phyloP scores from a whole-genome alignment of 768 basidiomycete species.

The Boletus sp. region DNA sequence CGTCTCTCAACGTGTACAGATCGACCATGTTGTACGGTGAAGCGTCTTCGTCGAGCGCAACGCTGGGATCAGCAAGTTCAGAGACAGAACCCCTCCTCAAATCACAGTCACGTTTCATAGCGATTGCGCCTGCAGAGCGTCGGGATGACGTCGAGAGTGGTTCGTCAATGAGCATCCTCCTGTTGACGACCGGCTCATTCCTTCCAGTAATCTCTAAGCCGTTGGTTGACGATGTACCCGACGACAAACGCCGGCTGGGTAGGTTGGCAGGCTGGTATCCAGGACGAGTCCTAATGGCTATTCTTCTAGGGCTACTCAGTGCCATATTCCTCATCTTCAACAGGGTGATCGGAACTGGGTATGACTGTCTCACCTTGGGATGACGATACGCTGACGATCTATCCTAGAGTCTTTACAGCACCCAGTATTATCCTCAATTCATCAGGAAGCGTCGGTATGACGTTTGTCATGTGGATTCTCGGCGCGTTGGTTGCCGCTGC shows the following conservation, averaged over 20 bases:
- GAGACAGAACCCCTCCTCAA: constrained; percentile 24
- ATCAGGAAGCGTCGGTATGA: constrained; percentile 67
- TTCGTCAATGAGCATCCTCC: constrained; percentile 1
- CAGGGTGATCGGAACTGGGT: constrained; percentile 74
- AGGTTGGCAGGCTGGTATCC: constrained; percentile 9
- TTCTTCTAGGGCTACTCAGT: constrained; percentile 34
- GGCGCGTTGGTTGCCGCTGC: constrained; percentile 62
- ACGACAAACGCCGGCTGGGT: constrained; percentile 51
- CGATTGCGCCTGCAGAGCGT: neutral
- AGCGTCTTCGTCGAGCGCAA: neutral
- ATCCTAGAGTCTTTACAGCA: constrained; percentile 61
- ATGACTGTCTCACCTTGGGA: neutral
- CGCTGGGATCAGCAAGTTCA: neutral
- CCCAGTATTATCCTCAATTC: constrained; percentile 64
- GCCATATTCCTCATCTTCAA: constrained; percentile 71
- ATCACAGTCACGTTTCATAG: neutral
- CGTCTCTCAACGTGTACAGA: neutral
- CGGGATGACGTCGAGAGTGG: constrained; percentile 9
- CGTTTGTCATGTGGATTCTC: constrained; percentile 67
- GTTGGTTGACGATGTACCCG: constrained; percentile 45
- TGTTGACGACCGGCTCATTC: neutral
- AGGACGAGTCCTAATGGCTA: neutral
- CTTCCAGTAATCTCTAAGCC: constrained; percentile 1
- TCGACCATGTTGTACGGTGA: constrained; percentile 1
- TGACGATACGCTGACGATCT: constrained; percentile 1